These are phyloP conservation scores for Priceomyces medius DNA, from an alignment of 805 yeast genomes.

Conservation along the genomic window DNA sequence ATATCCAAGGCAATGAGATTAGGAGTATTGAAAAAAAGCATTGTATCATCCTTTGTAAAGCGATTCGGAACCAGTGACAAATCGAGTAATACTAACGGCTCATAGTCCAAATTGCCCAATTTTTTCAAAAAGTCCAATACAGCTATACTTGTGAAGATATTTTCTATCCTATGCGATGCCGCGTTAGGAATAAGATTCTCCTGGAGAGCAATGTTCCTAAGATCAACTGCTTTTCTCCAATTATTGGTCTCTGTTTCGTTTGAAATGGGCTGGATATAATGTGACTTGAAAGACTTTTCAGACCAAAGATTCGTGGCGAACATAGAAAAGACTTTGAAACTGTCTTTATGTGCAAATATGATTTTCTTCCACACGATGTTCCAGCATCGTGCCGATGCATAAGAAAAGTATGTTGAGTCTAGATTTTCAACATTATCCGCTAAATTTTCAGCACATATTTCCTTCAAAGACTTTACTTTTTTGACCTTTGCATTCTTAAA, in stretches of 20 bases:
- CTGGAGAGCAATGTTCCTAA: slow-evolving; percentile 13
- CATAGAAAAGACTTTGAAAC: slow-evolving; percentile 24
- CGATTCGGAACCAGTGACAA: slow-evolving; percentile 15
- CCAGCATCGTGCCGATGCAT: slow-evolving; percentile 29
- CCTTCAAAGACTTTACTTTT: slow-evolving; percentile 16
- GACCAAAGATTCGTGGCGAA: slow-evolving; percentile 24
- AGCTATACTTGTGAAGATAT: slow-evolving; percentile 29
- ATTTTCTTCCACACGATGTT: slow-evolving; percentile 32
- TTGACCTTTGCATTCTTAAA: background rate
- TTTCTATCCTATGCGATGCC: slow-evolving; percentile 34
- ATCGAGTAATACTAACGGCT: slow-evolving; percentile 26
- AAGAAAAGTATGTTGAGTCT: slow-evolving; percentile 17
- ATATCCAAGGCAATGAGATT: slow-evolving; percentile 29
- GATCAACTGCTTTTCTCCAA: background rate
- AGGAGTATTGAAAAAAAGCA: slow-evolving; percentile 25
- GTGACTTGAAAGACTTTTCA: slow-evolving; percentile 24
- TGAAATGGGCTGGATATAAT: slow-evolving; percentile 9
- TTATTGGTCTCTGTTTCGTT: background rate
- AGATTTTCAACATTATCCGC: slow-evolving; percentile 27
- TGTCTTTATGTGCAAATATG: slow-evolving; percentile 25
- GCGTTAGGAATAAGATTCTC: slow-evolving; percentile 12
- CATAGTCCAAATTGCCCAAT: slow-evolving; percentile 15
- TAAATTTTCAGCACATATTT: slow-evolving; percentile 25
- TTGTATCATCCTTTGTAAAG: slow-evolving; percentile 21
- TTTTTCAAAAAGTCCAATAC: slow-evolving; percentile 20